phyloP scores from a whole-genome alignment of 306 rosid genomes.

The Pyrus pyrifolia region DNA sequence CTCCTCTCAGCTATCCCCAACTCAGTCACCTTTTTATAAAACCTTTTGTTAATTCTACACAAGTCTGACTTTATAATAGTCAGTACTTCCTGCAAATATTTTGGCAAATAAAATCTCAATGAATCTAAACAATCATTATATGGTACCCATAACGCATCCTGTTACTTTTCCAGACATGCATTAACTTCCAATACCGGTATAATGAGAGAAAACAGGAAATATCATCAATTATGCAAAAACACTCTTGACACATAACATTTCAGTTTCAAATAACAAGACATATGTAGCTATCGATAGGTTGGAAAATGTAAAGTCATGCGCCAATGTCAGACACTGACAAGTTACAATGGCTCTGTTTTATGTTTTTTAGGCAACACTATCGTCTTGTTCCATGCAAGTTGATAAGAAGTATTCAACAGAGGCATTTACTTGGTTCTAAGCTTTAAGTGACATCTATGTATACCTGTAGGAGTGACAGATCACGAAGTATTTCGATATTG shows the following conservation, averaged over 20 bases:
- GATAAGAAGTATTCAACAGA: background rate
- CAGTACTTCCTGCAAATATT: too few relatives aligned
- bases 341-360: background rate
- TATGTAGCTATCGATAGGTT: background rate
- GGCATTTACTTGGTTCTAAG: background rate
- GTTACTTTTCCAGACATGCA: background rate
- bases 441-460: conserved; percentile 7
- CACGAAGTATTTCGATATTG: conserved; percentile 91
- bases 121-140: background rate
- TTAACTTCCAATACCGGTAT: background rate
- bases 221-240: background rate
- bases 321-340: background rate
- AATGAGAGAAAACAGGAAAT: background rate
- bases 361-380: background rate
- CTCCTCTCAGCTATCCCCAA: background rate
- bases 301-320: background rate
- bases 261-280: background rate
- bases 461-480: conserved; percentile 91
- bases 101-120: background rate
- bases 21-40: background rate
- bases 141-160: background rate
- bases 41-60: background rate
- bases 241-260: background rate
- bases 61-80: background rate
- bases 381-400: background rate